Evolutionary conservation across 495 filamentous ascomycete genomes (phyloP), one percentile per base, ranked within the genome.

Genomic region (Xeromyces bisporus): DNA sequence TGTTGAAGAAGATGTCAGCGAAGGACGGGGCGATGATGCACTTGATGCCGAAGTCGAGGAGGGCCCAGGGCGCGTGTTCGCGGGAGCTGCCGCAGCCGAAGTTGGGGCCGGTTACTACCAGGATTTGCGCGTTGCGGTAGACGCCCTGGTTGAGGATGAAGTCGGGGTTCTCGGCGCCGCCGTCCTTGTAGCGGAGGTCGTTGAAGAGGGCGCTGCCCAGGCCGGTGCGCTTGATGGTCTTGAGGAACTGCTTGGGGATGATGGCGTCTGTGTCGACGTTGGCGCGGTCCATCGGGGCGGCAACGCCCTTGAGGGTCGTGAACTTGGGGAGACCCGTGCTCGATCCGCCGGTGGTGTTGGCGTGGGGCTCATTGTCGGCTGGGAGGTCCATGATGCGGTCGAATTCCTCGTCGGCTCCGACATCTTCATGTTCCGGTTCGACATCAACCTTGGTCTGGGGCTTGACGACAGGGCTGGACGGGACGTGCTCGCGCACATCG

Each of bases 1-100:
- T 97, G 70, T 94, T 97, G 73, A 85, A 92, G 71, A 94, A 94
- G 56, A 97, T 97, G 47, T 97, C 89, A 36, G 84, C 87, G 45
- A 80, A 97, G 10, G 75, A 81, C 7, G 85, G 82, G 1, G 87
- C 89, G 42, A 96, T 92, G 39, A 96, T 67, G 49, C 79, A 85
- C 45, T 76, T 81, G 60, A 97, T 89, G 35, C 89, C 89, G 44
- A 96, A 96, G 56, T 97, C 89, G 29, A 89, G 73, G 15, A 97
- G 67, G 13, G 89, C 87, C 89, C 89, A 97, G 15, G 89, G 89
- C 10, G 89, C 89, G 62, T 97, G 89, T 58, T 97, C 89, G 40
- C 89, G 72, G 16, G 78, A 85, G 50, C 74, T 81, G 36, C 89
- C 89, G 48, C 89, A 97, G 34, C 89, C 89, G 53, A 97, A 97